Percentiles rank a stretch among this genome's conserved stretches.
These are phyloP conservation scores for Mortierella alpina DNA, from an alignment of 192 early-diverging fungal species.

Conservation along the genomic window DNA sequence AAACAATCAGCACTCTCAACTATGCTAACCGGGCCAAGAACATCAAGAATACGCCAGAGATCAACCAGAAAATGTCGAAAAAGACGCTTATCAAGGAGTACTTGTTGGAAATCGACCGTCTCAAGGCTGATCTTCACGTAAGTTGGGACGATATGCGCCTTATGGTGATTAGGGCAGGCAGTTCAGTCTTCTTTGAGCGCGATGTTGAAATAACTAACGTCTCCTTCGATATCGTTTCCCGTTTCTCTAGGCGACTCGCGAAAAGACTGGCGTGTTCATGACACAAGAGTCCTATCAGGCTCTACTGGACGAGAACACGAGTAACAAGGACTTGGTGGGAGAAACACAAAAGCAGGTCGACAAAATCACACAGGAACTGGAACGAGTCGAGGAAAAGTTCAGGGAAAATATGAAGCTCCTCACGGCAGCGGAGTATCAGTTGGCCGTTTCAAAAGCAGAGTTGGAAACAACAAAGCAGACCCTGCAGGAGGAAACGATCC, in stretches of 20 bases:
- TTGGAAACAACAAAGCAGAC: conserved; percentile 41
- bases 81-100: conserved; percentile 86
- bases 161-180: not conserved
- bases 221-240: not conserved
- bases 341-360: conserved; percentile 41
- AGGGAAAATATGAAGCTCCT: conserved; percentile 44
- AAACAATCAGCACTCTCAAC: conserved; percentile 80
- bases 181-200: conserved; percentile 3
- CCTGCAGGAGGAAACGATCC: conserved; percentile 42
- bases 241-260: conserved; percentile 70
- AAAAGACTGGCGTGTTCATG: conserved; percentile 87
- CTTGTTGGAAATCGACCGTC: conserved; percentile 79
- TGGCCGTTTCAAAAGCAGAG: conserved; percentile 38
- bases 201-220: not conserved
- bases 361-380: conserved; percentile 41
- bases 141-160: conserved; percentile 3
- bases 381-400: conserved; percentile 53
- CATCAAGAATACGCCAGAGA: conserved; percentile 80
- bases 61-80: conserved; percentile 85
- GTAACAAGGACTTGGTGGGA: conserved; percentile 44
- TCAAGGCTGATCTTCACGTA: conserved; percentile 80
- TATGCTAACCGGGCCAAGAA: conserved; percentile 84
- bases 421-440: conserved; percentile 38
- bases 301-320: conserved; percentile 60
- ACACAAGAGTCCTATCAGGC: conserved; percentile 71